Evolutionary conservation across 208 protist species (phyloP), one percentile per base, ranked within the genome.

Genomic region (Trypanosoma grayi): DNA sequence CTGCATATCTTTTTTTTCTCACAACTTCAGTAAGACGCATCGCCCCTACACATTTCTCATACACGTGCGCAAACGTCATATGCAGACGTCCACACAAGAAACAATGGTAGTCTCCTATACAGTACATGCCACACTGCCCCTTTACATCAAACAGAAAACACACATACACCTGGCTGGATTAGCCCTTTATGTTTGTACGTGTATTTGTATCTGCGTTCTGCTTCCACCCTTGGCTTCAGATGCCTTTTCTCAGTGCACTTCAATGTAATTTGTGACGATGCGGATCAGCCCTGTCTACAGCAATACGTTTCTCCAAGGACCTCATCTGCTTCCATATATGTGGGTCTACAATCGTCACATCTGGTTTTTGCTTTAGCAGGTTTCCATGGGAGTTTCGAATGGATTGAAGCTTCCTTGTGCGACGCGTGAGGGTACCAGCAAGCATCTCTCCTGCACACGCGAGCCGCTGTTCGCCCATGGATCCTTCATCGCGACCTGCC

Each of bases 361-460:
- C 31, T 28, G 74, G 70, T 20, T 65, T 69, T 27, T 55, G 10
- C 7, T 67, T 45, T 46, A 70, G 59, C 46, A 93, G 66, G 25
- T 83, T 79, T 20, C 86, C 86, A 54, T 93, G 86, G 5, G 78
- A 76, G 59, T 90, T 90, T 39, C 86, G 86, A 50, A 90, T 52
- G n/a, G 30, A 25, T 4, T 54, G 64, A 18, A 76, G 14, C 36
- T 61, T 68, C 1, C 72, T 66, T 14, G 47, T 66, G 11, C 57
- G 16, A 9, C 52, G 43, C 3, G 86, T 83, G 10, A 93, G 70
- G 47, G 72, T 68, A 36, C 86, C 86, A 1, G 69, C 73, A 25
- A 60, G 45, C 71, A 81, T 79, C 65, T 90, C 83, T 16, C 82
- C 82, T 16, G 72, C 46, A 22, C 74, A 77, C 2, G 75, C 55